Base-by-base conservation (phyloP, 768 basidiomycete genomes). In the Kwoniella dejecticola region DNA sequence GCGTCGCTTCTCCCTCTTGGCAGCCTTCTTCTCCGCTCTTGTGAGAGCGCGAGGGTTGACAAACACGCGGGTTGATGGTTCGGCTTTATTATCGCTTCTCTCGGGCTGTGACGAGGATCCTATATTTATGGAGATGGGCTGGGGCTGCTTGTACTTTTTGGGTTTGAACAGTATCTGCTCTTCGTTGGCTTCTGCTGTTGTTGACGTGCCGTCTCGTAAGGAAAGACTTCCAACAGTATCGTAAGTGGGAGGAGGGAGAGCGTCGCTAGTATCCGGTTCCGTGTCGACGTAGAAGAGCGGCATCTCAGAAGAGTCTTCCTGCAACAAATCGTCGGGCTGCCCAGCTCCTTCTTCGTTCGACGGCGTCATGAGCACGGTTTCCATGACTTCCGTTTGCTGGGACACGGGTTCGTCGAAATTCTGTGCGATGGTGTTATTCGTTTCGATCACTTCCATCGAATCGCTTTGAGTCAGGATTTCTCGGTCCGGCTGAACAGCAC, bases 141-240 rank as follows among this genome's bases (percentile, higher is more conserved):
- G 48, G 10, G 77, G 77, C 55, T 76, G 40, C 12, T 47, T 44
- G 58, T 67, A 74, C 29, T 56, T 71, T 27, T 65, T 57, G 0
- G 77, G 74, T 2, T 56, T 60, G 52, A 72, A 76, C 33, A 79
- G 54, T 50, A 79, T 75, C 44, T 77, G 52, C 29, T 79, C 77
- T 7, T 78, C 77, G 11, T 71, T 67, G 10, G 67, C 68, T 0
- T 27, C 56, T 2, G 27, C n/a, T 7, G 21, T 21, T 24, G 15
- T 49, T 31, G 53, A 11, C 42, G 49, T 31, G 3, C 42, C 21
- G 21, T 46, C 40, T 19, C 68, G 61, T 12, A 74, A 31, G 2
- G 63, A 42, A 4, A 38, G 12, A 19, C 24, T 54, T 11, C n/a
- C 27, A 8, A 49, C n/a, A 3, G 55, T 59, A 8, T 70, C 50